Evolutionary conservation across 2,329 filamentous ascomycete species (phyloP).

Genomic region (Dactylellina leptospora): DNA sequence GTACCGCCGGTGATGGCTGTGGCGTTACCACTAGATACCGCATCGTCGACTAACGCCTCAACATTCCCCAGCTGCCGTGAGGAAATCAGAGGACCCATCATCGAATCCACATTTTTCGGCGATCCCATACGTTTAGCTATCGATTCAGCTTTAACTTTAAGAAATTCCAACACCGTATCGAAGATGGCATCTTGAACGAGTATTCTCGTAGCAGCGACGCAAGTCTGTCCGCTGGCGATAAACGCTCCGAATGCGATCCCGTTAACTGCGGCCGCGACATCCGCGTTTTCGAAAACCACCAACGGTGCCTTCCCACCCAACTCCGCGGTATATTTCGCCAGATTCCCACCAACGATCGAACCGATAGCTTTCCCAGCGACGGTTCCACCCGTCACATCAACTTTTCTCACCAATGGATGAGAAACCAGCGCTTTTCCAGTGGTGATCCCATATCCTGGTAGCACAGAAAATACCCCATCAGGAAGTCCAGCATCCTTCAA

Average conservation of each 20-base stretch:
- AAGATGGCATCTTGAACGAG: conserved; percentile 65
- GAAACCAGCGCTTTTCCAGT: conserved; percentile 68
- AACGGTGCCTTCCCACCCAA: conserved; percentile 86
- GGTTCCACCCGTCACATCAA: conserved; percentile 89
- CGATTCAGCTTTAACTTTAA: conserved; percentile 63
- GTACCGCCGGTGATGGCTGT: conserved; percentile 64
- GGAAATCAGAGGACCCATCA: conserved; percentile 73
- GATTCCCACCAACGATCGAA: conserved; percentile 74
- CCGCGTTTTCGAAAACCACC: conserved; percentile 80
- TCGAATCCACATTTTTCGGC: conserved; percentile 67
- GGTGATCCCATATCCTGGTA: conserved; percentile 66
- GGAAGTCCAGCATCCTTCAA: conserved; percentile 62
- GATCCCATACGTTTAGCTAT: conserved; percentile 68
- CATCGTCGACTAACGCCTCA: conserved; percentile 59
- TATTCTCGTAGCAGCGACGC: conserved; percentile 67
- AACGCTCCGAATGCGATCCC: conserved; percentile 60
- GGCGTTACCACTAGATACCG: conserved; percentile 59
- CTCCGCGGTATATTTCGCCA: conserved; percentile 90
- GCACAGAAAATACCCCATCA: conserved; percentile 61
- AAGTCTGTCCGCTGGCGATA: conserved; percentile 68
- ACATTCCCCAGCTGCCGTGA: conserved; percentile 63
- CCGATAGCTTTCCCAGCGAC: conserved; percentile 84
- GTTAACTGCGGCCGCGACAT: conserved; percentile 81
- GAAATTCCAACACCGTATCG: conserved; percentile 60
- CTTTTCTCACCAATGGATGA: conserved; percentile 79